A percentile compares a stretch with the other conserved stretches of the same genome.
Evolutionary conservation across 2,329 filamentous ascomycete species (phyloP).

Genomic region (Chrysoporthe deuterocubensis): DNA sequence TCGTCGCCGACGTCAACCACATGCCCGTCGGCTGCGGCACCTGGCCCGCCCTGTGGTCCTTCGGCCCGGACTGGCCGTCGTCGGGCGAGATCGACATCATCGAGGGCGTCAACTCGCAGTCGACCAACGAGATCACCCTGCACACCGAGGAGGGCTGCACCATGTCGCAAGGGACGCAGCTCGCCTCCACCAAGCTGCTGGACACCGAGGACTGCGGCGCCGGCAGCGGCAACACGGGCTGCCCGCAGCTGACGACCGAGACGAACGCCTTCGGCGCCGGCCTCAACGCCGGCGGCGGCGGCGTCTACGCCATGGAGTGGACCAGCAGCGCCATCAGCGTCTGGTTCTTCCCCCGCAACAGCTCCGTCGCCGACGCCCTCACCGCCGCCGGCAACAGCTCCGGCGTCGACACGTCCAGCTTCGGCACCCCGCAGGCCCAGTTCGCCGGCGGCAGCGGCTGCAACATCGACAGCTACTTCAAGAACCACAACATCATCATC

Average conservation of each 20-base stretch:
- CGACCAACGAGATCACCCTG: constrained; percentile 66
- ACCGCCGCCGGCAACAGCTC: constrained; percentile 57
- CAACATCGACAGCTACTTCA: constrained; percentile 72
- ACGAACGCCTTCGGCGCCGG: constrained; percentile 65
- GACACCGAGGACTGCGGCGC: constrained; percentile 61
- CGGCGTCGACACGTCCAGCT: constrained; percentile 68
- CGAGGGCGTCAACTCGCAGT: constrained; percentile 72
- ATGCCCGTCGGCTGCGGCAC: constrained; percentile 78
- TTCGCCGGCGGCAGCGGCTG: constrained; percentile 72
- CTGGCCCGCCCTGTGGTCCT: constrained; percentile 76
- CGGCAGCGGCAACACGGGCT: constrained; percentile 57
- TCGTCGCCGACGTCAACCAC: constrained; percentile 74
- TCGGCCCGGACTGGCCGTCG: constrained; percentile 72
- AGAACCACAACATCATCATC: constrained; percentile 75
- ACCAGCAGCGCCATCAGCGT: constrained; percentile 71
- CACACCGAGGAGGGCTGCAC: constrained; percentile 67
- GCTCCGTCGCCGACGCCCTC: constrained; percentile 33
- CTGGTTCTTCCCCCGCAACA: constrained; percentile 77
- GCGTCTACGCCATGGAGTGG: constrained; percentile 79
- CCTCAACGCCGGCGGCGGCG: constrained; percentile 73
- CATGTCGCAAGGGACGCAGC: constrained; percentile 54
- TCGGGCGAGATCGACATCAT: constrained; percentile 80
- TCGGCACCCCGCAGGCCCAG: constrained; percentile 69
- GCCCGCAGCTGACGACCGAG: constrained; percentile 56
- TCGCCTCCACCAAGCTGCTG: constrained; percentile 47